These are phyloP conservation scores for Aspergillus phoenicis DNA, from an alignment of 2,329 filamentous ascomycete species.

Conservation along the genomic window DNA sequence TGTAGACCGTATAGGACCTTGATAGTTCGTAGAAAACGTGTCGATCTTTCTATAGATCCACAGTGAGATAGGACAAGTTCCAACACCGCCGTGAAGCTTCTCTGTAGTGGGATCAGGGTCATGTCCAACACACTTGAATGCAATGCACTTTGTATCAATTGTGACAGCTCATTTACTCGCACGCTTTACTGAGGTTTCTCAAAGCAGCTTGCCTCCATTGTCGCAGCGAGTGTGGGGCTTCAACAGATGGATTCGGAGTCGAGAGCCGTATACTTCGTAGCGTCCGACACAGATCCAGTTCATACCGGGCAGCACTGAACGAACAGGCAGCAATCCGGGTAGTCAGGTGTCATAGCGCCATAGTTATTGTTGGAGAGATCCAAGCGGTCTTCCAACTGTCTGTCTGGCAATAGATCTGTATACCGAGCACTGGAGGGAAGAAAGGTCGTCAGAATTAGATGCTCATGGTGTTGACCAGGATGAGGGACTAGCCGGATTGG, in stretches of 20 bases:
- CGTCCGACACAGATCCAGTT: neutral
- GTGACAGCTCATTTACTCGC: neutral
- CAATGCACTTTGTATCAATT: neutral
- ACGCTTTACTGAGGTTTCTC: neutral
- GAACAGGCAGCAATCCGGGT: neutral
- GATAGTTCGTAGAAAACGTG: neutral
- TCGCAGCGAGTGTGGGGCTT: no score
- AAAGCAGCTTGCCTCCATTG: no score
- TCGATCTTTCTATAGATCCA: neutral
- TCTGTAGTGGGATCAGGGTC: neutral
- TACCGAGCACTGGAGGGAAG: neutral
- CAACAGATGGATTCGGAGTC: no score
- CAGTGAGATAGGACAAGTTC: neutral
- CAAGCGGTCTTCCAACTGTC: neutral
- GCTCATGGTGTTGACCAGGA: neutral
- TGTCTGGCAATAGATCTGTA: neutral
- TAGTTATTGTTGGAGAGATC: neutral
- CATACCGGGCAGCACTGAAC: neutral
- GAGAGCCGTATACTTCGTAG: neutral
- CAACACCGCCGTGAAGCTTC: neutral
- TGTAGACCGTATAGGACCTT: neutral
- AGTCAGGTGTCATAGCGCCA: no score
- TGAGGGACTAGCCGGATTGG: neutral
- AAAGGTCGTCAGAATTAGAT: conserved; percentile 1
- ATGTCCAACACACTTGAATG: neutral